Conservation (phyloP, 148 eudicot species). For the Chenopodium suecicum region DNA sequence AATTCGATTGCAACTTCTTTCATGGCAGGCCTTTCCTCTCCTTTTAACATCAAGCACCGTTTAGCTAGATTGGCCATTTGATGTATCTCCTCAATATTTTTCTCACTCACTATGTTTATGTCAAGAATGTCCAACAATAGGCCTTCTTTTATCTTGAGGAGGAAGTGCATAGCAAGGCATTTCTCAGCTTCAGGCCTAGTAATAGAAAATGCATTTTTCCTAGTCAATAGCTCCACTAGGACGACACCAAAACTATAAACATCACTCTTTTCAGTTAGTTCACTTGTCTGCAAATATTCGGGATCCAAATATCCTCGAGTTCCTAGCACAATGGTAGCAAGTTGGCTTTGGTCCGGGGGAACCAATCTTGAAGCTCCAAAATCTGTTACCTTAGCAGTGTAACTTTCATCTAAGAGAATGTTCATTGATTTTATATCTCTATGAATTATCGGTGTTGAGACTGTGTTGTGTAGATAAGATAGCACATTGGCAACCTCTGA, state of each 20-base stretch:
- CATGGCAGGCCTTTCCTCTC: neutral
- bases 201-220: neutral
- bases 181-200: neutral
- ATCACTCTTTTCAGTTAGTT: conserved; percentile 17
- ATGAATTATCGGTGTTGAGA: too few species aligned
- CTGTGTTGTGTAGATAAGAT: too few species aligned
- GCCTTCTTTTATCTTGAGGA: neutral
- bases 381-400: too few species aligned
- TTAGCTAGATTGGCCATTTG: neutral
- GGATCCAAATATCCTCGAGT: conserved; percentile 22
- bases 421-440: too few species aligned
- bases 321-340: conserved; percentile 19
- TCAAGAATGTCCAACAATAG: neutral
- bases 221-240: conserved; percentile 7
- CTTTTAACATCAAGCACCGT: neutral
- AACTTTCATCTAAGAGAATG: too few species aligned
- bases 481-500: too few species aligned
- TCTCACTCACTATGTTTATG: neutral
- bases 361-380: conserved; percentile 7
- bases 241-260: neutral
- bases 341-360: conserved; percentile 10
- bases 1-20: too few species aligned
- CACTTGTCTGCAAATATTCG: conserved; percentile 15
- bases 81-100: neutral
- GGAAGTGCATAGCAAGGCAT: neutral